A percentile compares a stretch with the other conserved stretches of the same genome.
Conservation (phyloP, 78 protist genomes). For the Salpingoeca rosetta region DNA sequence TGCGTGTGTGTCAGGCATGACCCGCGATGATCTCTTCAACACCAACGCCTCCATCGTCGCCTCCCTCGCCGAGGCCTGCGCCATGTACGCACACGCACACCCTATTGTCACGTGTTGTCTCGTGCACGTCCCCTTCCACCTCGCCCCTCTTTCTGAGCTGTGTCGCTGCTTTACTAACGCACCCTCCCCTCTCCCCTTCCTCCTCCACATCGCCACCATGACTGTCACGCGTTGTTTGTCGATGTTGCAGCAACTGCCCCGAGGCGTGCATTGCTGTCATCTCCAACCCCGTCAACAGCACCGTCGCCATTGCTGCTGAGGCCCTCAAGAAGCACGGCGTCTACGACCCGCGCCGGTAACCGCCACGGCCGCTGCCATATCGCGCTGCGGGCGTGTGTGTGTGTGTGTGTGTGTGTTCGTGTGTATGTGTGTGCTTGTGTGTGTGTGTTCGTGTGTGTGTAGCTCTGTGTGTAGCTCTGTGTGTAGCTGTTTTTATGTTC, state of each 20-base stretch:
- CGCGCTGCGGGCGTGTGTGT: too few species aligned
- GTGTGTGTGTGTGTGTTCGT: too few species aligned
- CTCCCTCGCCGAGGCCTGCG: conserved; percentile 57
- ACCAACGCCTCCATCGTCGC: conserved; percentile 61
- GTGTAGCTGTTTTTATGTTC: too few species aligned
- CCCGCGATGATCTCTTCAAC: conserved; percentile 74
- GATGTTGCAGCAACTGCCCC: conserved; percentile 50
- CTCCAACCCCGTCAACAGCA: conserved; percentile 79
- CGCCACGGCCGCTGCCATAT: background rate
- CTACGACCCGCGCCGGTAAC: conserved; percentile 40
- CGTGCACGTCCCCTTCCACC: too few species aligned
- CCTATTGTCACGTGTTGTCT: background rate
- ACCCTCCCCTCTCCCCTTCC: too few species aligned
- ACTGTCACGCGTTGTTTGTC: too few species aligned
- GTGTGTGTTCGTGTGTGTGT: too few species aligned
- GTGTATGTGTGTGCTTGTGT: too few species aligned
- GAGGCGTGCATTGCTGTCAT: conserved; percentile 56
- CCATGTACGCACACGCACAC: conserved; percentile 14
- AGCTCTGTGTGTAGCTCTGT: too few species aligned
- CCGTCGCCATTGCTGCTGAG: conserved; percentile 68
- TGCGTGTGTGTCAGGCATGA: too few species aligned
- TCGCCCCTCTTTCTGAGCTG: background rate
- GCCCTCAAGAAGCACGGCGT: conserved; percentile 37
- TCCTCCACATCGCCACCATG: too few species aligned
- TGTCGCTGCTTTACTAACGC: background rate